A percentile compares a stretch with the other conserved stretches of the same genome.
Conservation (phyloP, 495 filamentous ascomycete genomes). For the Penicillium waksmanii region DNA sequence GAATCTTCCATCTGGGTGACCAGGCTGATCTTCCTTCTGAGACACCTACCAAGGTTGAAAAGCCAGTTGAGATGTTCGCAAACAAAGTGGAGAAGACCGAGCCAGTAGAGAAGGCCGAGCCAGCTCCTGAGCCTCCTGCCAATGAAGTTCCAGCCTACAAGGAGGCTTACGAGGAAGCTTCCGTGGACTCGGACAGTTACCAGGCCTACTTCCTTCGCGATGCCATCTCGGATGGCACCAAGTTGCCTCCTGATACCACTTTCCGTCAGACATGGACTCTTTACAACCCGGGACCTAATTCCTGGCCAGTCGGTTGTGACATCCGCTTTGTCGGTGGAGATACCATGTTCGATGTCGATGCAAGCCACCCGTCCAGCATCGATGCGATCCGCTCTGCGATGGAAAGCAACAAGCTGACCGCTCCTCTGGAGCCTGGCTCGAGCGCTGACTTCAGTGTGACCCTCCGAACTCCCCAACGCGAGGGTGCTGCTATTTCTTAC, state of each 20-base stretch:
- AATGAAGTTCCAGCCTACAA: slow-evolving; percentile 13
- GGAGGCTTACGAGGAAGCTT: not conserved
- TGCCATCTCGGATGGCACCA: slow-evolving; percentile 75
- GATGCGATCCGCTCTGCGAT: slow-evolving; percentile 71
- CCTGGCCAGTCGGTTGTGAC: slow-evolving; percentile 88
- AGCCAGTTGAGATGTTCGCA: slow-evolving; percentile 3
- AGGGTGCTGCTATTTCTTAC: slow-evolving; percentile 84
- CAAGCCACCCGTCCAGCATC: slow-evolving; percentile 72
- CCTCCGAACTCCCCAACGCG: slow-evolving; percentile 74
- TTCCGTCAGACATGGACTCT: slow-evolving; percentile 95
- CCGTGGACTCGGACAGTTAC: slow-evolving; percentile 34
- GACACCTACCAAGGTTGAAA: slow-evolving; percentile 30
- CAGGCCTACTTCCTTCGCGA: slow-evolving; percentile 81
- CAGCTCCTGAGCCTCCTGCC: not conserved
- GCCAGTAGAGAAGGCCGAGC: slow-evolving; percentile 33
- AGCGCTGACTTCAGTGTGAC: slow-evolving; percentile 79
- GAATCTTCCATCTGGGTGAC: slow-evolving; percentile 72
- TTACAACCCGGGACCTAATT: slow-evolving; percentile 73
- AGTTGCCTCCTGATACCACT: slow-evolving; percentile 63
- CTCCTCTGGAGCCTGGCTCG: slow-evolving; percentile 70
- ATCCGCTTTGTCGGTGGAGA: slow-evolving; percentile 93
- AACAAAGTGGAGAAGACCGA: not conserved
- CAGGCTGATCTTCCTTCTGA: slow-evolving; percentile 16
- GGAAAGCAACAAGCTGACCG: slow-evolving; percentile 77
- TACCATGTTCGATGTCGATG: slow-evolving; percentile 88